phyloP scores from a whole-genome alignment of 2,329 filamentous ascomycete genomes.

The Bisporella sp. region DNA sequence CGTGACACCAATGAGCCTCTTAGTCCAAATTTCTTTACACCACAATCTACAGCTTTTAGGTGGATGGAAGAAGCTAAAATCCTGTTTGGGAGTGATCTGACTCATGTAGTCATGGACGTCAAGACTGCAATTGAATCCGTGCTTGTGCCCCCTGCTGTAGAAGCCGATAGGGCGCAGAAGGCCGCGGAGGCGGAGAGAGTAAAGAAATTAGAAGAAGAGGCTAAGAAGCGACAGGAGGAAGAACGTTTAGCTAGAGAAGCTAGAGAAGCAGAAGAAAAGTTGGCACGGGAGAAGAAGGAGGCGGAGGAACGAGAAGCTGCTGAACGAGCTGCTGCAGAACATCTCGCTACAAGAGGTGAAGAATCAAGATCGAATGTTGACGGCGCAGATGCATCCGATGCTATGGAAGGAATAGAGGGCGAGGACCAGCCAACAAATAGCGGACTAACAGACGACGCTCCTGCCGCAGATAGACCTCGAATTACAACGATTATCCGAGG shows the following conservation, averaged over 20 bases:
- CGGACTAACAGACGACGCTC: constrained; percentile 31
- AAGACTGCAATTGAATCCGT: constrained; percentile 62
- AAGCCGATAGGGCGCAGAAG: constrained; percentile 67
- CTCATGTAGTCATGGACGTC: constrained; percentile 59
- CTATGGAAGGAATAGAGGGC: constrained; percentile 73
- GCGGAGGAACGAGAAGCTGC: constrained; percentile 62
- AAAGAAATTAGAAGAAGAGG: constrained; percentile 51
- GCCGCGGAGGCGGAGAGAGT: constrained; percentile 49
- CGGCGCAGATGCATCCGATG: constrained; percentile 18
- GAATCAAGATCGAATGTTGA: constrained; percentile 35
- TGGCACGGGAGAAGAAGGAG: constrained; percentile 59
- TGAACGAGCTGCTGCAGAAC: constrained; percentile 39
- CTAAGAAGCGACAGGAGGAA: constrained; percentile 56
- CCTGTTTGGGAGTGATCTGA: constrained; percentile 67
- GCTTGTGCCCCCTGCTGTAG: constrained; percentile 77
- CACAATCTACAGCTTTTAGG: constrained; percentile 64
- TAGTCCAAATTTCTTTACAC: constrained; percentile 45
- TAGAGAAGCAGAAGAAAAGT: constrained; percentile 64
- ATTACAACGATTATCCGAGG: constrained; percentile 80
- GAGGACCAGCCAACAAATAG: constrained; percentile 29
- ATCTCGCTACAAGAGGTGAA: constrained; percentile 34
- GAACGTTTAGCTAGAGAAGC: constrained; percentile 61
- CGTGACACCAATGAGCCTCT: constrained; percentile 24
- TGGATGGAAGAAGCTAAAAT: constrained; percentile 90
- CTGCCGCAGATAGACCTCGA: constrained; percentile 48